Evolutionary conservation across 345 rosid genomes (phyloP).

Genomic region (Pistacia vera): DNA sequence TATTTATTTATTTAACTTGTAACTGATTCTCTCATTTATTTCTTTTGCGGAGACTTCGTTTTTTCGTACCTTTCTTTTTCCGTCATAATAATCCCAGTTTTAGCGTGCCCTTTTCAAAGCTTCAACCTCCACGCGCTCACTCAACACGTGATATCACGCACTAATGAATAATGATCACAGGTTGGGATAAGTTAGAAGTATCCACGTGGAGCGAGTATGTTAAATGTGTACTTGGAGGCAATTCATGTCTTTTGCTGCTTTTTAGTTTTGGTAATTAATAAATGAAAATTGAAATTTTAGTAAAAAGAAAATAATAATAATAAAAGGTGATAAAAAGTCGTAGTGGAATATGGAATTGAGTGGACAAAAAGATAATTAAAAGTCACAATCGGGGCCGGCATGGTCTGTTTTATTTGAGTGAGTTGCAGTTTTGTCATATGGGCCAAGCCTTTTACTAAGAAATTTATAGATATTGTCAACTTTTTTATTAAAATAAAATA

Average conservation of each 20-base stretch:
- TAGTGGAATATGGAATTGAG: not conserved
- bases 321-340: slow-evolving; percentile 10
- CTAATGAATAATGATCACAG: not conserved
- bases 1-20: not conserved
- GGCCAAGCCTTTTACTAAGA: not conserved
- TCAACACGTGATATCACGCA: not conserved
- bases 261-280: too few species aligned
- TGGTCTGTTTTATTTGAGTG: slow-evolving; percentile 7
- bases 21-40: slow-evolving; percentile 8
- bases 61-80: not conserved
- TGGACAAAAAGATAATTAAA: not conserved
- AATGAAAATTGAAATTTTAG: too few species aligned
- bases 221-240: too few species aligned
- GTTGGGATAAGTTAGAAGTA: not conserved
- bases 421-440: slow-evolving; percentile 18
- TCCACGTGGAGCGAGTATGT: not conserved
- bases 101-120: not conserved
- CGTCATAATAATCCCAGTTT: not conserved
- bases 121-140: not conserved
- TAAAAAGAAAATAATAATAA: not conserved
- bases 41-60: slow-evolving; percentile 9
- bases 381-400: slow-evolving; percentile 17
- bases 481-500: not conserved
- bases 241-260: too few species aligned
- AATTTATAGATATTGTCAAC: not conserved